phyloP scores from a whole-genome alignment of 495 filamentous ascomycete genomes.

The Trichocladium uniseriatum region DNA sequence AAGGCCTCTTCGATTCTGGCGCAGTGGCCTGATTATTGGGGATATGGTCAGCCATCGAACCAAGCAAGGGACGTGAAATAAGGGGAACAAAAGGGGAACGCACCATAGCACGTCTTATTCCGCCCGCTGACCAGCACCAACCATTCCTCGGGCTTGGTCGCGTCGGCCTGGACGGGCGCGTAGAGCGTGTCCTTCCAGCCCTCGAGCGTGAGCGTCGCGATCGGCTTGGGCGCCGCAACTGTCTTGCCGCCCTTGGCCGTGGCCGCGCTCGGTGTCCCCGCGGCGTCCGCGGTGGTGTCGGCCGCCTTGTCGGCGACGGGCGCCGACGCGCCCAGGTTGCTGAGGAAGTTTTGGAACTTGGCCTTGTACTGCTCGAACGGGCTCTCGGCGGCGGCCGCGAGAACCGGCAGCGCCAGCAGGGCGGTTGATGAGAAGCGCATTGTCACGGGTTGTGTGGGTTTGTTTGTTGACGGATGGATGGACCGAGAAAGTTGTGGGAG shows the following conservation, averaged over 20 bases:
- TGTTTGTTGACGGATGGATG: neutral
- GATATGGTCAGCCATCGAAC: neutral
- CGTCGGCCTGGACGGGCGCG: constrained; percentile 46
- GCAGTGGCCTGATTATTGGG: constrained; percentile 34
- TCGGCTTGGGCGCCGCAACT: constrained; percentile 35
- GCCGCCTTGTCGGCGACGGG: neutral
- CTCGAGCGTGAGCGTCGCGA: constrained; percentile 54
- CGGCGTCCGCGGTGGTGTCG: constrained; percentile 51
- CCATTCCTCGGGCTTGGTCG: constrained; percentile 61
- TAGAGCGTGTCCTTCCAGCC: constrained; percentile 66
- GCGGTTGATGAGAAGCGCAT: constrained; percentile 66
- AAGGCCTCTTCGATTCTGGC: constrained; percentile 38
- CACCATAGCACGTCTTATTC: constrained; percentile 79
- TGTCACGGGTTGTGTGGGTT: constrained; percentile 19
- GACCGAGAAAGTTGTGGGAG: constrained; percentile 7
- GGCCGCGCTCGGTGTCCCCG: constrained; percentile 39
- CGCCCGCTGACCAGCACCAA: constrained; percentile 71
- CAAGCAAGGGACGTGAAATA: too few species aligned
- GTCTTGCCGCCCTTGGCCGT: constrained; percentile 30
- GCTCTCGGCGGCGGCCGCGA: constrained; percentile 51
- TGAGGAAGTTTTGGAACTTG: constrained; percentile 52
- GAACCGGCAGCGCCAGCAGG: constrained; percentile 55
- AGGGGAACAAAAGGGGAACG: constrained; percentile 13
- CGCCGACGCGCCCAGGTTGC: constrained; percentile 34
- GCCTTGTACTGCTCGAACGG: constrained; percentile 52